Evolutionary conservation across 169 alveolate genomes (phyloP), one percentile per base, ranked within the genome.

Genomic region (Amoebophrya sp.): DNA sequence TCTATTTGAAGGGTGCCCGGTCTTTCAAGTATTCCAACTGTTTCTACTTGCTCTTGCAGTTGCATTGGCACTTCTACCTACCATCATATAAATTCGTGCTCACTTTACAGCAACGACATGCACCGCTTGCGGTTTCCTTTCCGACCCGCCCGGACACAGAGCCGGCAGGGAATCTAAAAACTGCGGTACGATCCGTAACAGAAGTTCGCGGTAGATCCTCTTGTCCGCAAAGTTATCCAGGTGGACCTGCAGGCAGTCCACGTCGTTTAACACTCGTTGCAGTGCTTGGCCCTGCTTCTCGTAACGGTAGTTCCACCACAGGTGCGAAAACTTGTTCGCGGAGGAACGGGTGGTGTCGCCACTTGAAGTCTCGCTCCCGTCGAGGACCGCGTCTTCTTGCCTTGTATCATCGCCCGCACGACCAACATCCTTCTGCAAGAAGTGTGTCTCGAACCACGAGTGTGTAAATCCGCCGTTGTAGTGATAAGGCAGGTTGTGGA

Each of bases 251-350:
- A 66, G 83, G 35, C 83, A 66, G 83, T 66, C 83, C 35, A 66
- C 83, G 32, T 66, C 83, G 32, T 66, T 66, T 25, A 66, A 25
- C 32, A 66, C 83, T 25, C 83, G 83, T 25, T 66, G 83, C 35
- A n/a, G 39, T 25, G 83, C 83, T 25, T 66, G 83, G 35, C 83
- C 83, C 83, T 66, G 83, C 83, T 66, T 66, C 32, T 66, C 83
- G 83, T 12, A 66, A 0, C 83, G 29, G 32, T 66, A 66, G 35
- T 66, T 66, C 83, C 83, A 66, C 38, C 35, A 66, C 83, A 66
- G 35, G 7, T 66, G 2, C 10, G 83, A 66, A 25, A 25, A 66
- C 32, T 66, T 66, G 29, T 3, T 18, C 7, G 66, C 66, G 7
- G 66, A 18, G 29, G 66, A 7, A n/a, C n/a, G n/a, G n/a, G n/a